Evolutionary conservation across 225 moss, liverwort and hornwort genomes (phyloP).

Genomic region (Sphagnum tenellum): DNA sequence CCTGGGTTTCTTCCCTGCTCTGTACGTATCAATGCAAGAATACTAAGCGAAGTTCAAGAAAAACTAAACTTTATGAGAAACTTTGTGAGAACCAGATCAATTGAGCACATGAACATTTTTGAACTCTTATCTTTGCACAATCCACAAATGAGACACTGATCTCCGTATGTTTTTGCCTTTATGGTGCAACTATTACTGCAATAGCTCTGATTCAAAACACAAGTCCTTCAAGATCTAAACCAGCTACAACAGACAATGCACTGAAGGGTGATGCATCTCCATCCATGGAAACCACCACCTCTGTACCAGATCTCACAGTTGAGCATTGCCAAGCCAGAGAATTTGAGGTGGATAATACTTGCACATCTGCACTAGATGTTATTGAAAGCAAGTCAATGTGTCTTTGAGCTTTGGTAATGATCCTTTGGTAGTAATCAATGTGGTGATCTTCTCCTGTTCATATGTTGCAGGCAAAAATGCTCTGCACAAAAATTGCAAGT

Average conservation of each 20-base stretch:
- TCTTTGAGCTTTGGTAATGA: no score
- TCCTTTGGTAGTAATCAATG: no score
- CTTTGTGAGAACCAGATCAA: not conserved
- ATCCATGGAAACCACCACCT: constrained; percentile 8
- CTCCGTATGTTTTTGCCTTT: no score
- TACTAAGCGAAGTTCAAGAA: not conserved
- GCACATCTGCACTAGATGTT: no score
- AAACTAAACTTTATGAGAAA: not conserved
- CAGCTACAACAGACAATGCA: constrained; percentile 41
- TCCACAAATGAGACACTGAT: no score
- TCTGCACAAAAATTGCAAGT: no score
- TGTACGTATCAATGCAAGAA: no score
- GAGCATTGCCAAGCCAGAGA: constrained; percentile 21
- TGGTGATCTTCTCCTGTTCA: no score
- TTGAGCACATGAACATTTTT: not conserved
- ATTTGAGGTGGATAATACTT: constrained; percentile 24
- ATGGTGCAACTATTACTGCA: not conserved
- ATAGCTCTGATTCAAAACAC: constrained; percentile 64
- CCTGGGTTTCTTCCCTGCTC: no score
- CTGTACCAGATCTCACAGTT: constrained; percentile 1
- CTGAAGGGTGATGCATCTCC: constrained; percentile 25
- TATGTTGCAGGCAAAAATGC: no score
- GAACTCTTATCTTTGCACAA: not conserved
- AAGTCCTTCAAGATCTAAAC: constrained; percentile 50
- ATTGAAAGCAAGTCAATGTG: no score